Base-by-base conservation (phyloP, 164 flowering plant genomes). In the Paratinospora sagittata region DNA sequence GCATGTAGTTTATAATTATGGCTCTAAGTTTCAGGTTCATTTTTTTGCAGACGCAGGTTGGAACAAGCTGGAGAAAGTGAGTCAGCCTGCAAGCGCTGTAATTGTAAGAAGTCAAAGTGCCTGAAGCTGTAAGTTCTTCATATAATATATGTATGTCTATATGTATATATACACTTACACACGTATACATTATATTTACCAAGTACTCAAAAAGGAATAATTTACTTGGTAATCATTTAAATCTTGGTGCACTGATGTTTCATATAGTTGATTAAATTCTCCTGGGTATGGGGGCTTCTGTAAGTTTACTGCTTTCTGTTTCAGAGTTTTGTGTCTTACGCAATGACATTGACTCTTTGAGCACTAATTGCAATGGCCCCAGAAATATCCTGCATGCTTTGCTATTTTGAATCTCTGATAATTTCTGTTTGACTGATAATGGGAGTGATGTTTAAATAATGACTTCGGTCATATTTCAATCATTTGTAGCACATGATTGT, bases 31-130 rank as follows among this genome's bases (percentile, higher is more conserved):
- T 17, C 6, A n/a, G 63, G 68, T 70, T 78, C 45, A 37, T 69
- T 26, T 41, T 30, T 74, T 74, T 80, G 72, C 91, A 93, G 98
- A 80, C 89, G 85, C 43, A 87, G 73, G 77, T 62, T 71, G 67
- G 94, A 89, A 75, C 65, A 73, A 45, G 84, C 68, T 63, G 92
- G 83, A 79, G 97, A 91, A 69, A 55, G 49, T 61, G 96, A 86
- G 45, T 30, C 34, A 30, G 72, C 78, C n/a, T 93, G 98, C 82
- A 93, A 91, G 80, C 89, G 94, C 52, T 93, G 98, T 68, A 91
- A 93, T 80, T 93, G 98, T 75, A 91, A 92, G 84, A 94, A 89
- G 77, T 90, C 98, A 26, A 94, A 92, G 82, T 94, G 98, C 79
- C 83, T 94, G 84, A 93, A 93, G 76, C 96, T 93, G 98, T 93